phyloP scores from a whole-genome alignment of 768 basidiomycete genomes.

The Collybiopsis luxurians region DNA sequence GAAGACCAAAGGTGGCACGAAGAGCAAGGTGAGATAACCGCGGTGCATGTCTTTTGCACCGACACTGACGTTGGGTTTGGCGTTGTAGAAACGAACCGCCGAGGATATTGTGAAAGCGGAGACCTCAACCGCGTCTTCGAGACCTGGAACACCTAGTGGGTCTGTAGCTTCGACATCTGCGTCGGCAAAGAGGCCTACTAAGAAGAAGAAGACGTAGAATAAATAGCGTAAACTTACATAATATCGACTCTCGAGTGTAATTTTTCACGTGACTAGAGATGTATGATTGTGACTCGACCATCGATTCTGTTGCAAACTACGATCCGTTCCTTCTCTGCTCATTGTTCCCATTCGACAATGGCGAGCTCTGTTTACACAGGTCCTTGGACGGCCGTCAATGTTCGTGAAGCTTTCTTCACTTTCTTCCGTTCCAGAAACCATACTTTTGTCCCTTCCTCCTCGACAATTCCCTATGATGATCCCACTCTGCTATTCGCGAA shows the following conservation, averaged over 20 bases:
- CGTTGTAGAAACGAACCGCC: constrained; percentile 71
- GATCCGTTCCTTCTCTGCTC: constrained; percentile 6
- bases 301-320: constrained; percentile 9
- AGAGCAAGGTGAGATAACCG: constrained; percentile 56
- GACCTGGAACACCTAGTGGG: constrained; percentile 60
- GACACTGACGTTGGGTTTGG: no score
- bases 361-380: constrained; percentile 32
- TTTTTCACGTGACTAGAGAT: background rate
- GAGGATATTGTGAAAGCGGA: constrained; percentile 59
- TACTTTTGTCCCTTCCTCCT: constrained; percentile 85
- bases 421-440: constrained; percentile 82
- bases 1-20: constrained; percentile 51
- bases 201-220: constrained; percentile 67
- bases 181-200: constrained; percentile 53
- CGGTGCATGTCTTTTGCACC: background rate
- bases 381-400: constrained; percentile 77
- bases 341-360: constrained; percentile 28
- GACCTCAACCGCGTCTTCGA: constrained; percentile 27
- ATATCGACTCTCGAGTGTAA: no score
- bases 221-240: no score
- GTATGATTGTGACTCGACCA: constrained; percentile 21
- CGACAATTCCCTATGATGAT: constrained; percentile 96
- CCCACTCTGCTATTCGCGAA: constrained; percentile 97
- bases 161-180: constrained; percentile 33
- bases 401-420: constrained; percentile 88